Evolutionary conservation across 805 yeast species (phyloP), one percentile per base, ranked within the genome.

Genomic region (Nakazawaea ambrosiae): DNA sequence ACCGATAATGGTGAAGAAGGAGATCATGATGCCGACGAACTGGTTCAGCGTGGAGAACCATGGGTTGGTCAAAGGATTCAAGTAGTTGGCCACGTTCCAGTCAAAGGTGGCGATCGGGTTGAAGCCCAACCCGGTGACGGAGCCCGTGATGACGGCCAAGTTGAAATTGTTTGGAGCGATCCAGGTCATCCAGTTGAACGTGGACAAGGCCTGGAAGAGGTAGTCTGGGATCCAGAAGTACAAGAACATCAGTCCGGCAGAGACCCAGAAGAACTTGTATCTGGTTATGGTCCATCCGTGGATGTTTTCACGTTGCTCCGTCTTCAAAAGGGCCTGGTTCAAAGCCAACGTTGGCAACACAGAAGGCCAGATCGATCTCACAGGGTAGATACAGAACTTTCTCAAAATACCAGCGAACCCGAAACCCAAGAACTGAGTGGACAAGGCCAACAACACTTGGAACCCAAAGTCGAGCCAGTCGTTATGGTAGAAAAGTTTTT

Each of bases 351-450:
- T 57, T 14, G 79, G 77, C 44, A 74, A 48, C 3, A 61, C 40
- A 2, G 68, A 58, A 26, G 78, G 80, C 82, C 82, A 77, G 24
- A 77, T 50, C 10, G 75, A 62, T 38, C 63, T 56, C 4, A 59
- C 57, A 11, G 77, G 78, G 47, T 74, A 75, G 7, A 77, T 67
- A 2, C 66, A 66, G 23, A 79, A 70, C 42, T 72, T 69, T 49
- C 81, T 67, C 66, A 78, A 66, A 16, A 79, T 49, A 34, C 82
- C 80, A 5, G 86, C 84, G 51, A 80, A 68, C 1, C 83, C 79
- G 49, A 76, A 73, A 18, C 87, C 88, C 45, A 80, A 57, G 43
- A 73, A 74, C 50, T 78, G 80, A 2, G 83, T 66, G 2, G 81
- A 66, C 4, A 77, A 45, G 1, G 72, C 57, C 24, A 79, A 60